Evolutionary conservation across 495 filamentous ascomycete genomes (phyloP), one percentile per base, ranked within the genome.

Genomic region (Neurospora intermedia): DNA sequence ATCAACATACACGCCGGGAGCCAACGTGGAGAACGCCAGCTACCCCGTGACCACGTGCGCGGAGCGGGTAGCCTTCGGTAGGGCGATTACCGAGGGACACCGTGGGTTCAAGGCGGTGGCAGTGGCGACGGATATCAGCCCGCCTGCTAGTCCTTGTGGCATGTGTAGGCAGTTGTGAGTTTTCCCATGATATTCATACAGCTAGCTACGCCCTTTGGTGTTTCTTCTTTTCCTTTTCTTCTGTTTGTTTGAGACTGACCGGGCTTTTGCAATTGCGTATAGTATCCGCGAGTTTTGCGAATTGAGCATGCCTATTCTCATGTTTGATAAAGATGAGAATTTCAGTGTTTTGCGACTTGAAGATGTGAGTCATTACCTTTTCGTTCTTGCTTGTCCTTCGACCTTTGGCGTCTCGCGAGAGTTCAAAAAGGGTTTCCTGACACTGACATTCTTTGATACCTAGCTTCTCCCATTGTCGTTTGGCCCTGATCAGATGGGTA

Each of bases 11-110:
- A 74, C 93, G 76, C 78, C 82, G 69, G 96, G 96, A 27, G 94
- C 91, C 69, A 99, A 99, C 81, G 89, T 99, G 39, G 96, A 99
- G 83, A 98, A 98, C 81, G 96, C 92, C 2, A 86, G 90, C 35
- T 98, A 97, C 78, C 94, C 95, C 6, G 94, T 98, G 27, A 92
- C 92, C 0, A 95, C 92, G 0, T 99, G 96, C 79, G 96, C 96
- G n/a, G 96, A 98, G 87, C 85, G 94, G 43, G 91, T 93, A 13
- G 92, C 95, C 3, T 82, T 98, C 75, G 91, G 87, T 4, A 93
- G 88, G 71, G 96, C 96, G n/a, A 86, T 97, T 69, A 85, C 79
- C 18, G 85, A 89, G 73, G 93, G 93, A 3, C 87, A 92, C 71
- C 84, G 81, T 15, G 82, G 83, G 8, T 95, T 97, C 84, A 91